Base-by-base conservation (phyloP, 768 basidiomycete genomes). In the Agrocybe pediades region DNA sequence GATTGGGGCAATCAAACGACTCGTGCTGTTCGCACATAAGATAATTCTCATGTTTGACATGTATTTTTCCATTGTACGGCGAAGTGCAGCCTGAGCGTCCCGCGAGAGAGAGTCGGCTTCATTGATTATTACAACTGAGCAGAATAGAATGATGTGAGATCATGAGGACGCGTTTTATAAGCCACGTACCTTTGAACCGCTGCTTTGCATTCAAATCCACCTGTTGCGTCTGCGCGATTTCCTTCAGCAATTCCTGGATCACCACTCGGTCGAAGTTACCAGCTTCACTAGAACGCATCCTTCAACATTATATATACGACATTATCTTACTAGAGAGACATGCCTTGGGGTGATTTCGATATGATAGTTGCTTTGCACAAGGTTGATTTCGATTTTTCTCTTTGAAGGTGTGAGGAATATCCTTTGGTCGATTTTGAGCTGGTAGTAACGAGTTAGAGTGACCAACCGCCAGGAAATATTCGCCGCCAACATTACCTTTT, bases 21-120 rank as follows among this genome's bases (percentile, higher is more conserved):
- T 90, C 2, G 96, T 98, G 66, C 91, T 94, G 70, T 95, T 95
- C 19, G 95, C 95, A 67, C 95, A 98, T 0, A 99, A 80, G 61
- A 99, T 96, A 63, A 99, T 88, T 24, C 96, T 86, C 84, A 99
- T 83, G 68, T 98, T 99, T 39, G 88, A 86, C 90, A 97, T 98
- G 76, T 96, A 98, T 71, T 98, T 98, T 68, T 99, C 96, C 96
- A 98, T 99, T 9, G 96, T 99, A 53, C 96, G 81, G 64, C 96
- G 87, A 27, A 99, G 81, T 7, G 96, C 96, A 0, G 96, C 95
- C 75, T 99, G 96, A 1, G 96, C 96, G 72, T 99, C 96, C 49
- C 96, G 87, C 9, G 92, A 87, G 39, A 99, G 80, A 0, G 92
- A 88, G 68, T 99, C 96, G 1, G 96, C 96, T 72, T 98, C 96